Base-by-base conservation (phyloP, 1,284 basidiomycete species). In the Naganishia sp. region DNA sequence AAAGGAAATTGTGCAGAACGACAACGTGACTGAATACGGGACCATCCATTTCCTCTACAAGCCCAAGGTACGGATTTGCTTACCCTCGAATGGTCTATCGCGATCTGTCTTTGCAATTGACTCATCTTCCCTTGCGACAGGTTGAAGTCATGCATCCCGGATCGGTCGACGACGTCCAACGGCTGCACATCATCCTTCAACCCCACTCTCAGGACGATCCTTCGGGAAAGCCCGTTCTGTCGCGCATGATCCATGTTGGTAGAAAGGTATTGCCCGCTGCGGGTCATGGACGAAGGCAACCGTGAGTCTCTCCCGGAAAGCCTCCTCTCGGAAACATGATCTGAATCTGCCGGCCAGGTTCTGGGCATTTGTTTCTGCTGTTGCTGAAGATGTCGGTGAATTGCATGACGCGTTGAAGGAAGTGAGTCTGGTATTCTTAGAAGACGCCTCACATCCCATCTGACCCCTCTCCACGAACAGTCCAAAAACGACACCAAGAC, bases 111-210 rank as follows among this genome's bases (percentile, higher is more conserved):
- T 17, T 35, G 2, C 18, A 10, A 23, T 13, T 28, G 6, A 13
- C 50, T 63, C 1, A 47, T 35, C 13, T 43, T 32, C 2, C 2
- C 18, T 17, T n/a, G 17, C n/a, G 1, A 60, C 43, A 67, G 65
- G 67, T 68, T 28, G 67, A 68, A 45, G 55, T 55, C 17, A 17
- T 45, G 9, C 64, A 65, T 41, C 67, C 67, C 5, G 31, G 45
- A 6, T 65, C 63, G 2, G 54, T 65, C 23, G 51, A 65, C 31
- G 67, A 68, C 10, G 63, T 68, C n/a, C 67, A 68, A 25, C 42
- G 67, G 39, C 46, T 68, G 6, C 67, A 68, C 42, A 65, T 68
- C 35, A 66, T 68, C 41, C 58, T 68, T 21, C 67, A 68, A 51
- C 67, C 67, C 3, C 63, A 68, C 47, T 52, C 53, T 15, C 42